These are phyloP conservation scores for Arthroderma uncinatum DNA, from an alignment of 2,329 filamentous ascomycete species.

Conservation along the genomic window DNA sequence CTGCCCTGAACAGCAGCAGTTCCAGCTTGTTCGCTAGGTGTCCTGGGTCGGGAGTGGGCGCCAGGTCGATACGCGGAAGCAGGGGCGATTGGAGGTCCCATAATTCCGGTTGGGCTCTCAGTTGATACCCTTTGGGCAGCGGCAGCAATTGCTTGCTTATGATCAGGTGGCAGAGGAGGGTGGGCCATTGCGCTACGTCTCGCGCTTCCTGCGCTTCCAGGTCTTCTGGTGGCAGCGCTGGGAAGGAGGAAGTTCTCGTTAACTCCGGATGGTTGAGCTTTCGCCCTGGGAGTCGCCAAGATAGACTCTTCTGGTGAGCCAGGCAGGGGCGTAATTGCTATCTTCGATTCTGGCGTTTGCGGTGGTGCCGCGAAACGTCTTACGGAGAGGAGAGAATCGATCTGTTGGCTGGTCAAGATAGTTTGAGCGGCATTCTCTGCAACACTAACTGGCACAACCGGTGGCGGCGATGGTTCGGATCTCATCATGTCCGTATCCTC, in stretches of 20 bases:
- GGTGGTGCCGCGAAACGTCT: constrained; percentile 29
- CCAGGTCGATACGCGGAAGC: constrained; percentile 58
- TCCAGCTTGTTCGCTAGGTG: constrained; percentile 45
- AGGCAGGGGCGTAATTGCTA: not conserved
- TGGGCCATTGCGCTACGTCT: constrained; percentile 40
- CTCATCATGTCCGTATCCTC: not conserved
- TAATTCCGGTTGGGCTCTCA: constrained; percentile 37
- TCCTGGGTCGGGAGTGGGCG: constrained; percentile 44
- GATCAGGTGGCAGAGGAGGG: constrained; percentile 71
- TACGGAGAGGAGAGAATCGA: constrained; percentile 61
- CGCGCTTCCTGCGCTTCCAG: constrained; percentile 62
- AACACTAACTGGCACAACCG: constrained; percentile 33
- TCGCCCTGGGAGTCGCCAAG: constrained; percentile 29
- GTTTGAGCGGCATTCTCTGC: constrained; percentile 72
- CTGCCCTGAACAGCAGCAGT: constrained; percentile 23
- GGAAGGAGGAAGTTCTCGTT: constrained; percentile 23
- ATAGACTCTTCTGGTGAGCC: constrained; percentile 20
- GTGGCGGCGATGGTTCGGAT: not conserved
- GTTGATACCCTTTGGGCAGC: constrained; percentile 50
- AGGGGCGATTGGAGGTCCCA: constrained; percentile 77
- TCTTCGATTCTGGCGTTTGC: constrained; percentile 10
- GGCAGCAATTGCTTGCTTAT: constrained; percentile 73
- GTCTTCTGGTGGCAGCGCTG: constrained; percentile 40
- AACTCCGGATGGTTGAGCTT: constrained; percentile 22
- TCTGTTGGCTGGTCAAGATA: constrained; percentile 65